A percentile compares a stretch with the other conserved stretches of the same genome.
Evolutionary conservation across 768 basidiomycete genomes (phyloP).

Genomic region (Butyriboletus loyo): DNA sequence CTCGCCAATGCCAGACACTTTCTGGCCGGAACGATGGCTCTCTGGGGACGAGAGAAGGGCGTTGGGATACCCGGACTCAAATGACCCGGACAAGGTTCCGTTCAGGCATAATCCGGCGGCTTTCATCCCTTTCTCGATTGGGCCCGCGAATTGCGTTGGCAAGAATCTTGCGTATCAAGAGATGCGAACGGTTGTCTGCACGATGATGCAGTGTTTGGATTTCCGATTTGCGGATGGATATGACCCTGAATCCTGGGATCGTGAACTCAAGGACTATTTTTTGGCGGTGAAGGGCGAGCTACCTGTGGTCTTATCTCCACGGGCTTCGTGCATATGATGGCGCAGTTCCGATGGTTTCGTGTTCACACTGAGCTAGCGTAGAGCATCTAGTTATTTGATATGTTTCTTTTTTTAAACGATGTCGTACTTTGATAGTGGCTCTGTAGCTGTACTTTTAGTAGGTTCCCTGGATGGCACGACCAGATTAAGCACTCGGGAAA

Average conservation of each 20-base stretch:
- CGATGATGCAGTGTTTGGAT: conserved; percentile 40
- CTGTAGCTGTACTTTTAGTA: conserved; percentile 14
- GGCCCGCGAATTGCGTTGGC: conserved; percentile 45
- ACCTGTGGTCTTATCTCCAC: conserved; percentile 36
- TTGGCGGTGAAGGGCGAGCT: conserved; percentile 35
- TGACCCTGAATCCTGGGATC: conserved; percentile 32
- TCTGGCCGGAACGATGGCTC: conserved; percentile 47
- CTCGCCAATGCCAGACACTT: conserved; percentile 41
- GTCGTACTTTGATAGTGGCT: conserved; percentile 6
- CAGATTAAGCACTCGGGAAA: background rate
- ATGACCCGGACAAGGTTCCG: conserved; percentile 25
- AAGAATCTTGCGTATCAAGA: conserved; percentile 43
- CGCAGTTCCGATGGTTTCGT: conserved; percentile 8
- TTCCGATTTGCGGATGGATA: conserved; percentile 39
- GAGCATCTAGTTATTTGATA: conserved; percentile 24
- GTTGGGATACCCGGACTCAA: conserved; percentile 25
- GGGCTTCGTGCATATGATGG: conserved; percentile 19
- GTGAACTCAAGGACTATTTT: conserved; percentile 37
- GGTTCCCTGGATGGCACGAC: conserved; percentile 4
- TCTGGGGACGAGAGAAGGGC: conserved; percentile 24
- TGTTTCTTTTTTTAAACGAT: conserved; percentile 9
- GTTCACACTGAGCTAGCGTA: conserved; percentile 24
- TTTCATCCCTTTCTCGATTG: conserved; percentile 45
- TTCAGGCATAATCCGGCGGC: conserved; percentile 35
- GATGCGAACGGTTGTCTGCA: conserved; percentile 38